Base-by-base conservation (phyloP, 2,329 filamentous ascomycete species). In the Colletotrichum truncatum region DNA sequence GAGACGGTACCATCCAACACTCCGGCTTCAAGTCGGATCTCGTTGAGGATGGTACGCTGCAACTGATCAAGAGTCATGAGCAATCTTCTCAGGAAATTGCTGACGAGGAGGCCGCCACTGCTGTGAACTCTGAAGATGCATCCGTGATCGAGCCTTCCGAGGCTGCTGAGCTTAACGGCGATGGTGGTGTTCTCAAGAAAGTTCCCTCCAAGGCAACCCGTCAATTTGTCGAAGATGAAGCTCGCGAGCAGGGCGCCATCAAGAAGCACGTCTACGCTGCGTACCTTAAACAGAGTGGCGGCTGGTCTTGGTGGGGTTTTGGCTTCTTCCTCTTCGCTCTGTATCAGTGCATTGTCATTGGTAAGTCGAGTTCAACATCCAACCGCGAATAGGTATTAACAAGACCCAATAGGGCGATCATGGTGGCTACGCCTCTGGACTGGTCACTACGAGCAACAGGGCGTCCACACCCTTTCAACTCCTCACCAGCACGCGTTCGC, bases 191-290 rank as follows among this genome's bases (percentile, higher is more conserved):
- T 2, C 74, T 87, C 38, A 81, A 82, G 51, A 87, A 87, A 70
- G 74, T 84, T 0, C 72, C 81, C 2, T 84, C 84, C 4, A 86
- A 86, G 72, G 76, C 77, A 5, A 84, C 88, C 1, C 89, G 88
- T 68, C 91, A 93, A 74, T 95, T 94, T 69, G 87, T 92, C 25
- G 89, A 93, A 72, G 91, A 93, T 3, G 93, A 96, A 75, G 81
- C 80, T n/a, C 85, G 89, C 61, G 91, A 93, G 73, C 85, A 85
- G 56, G 93, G 93, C 1, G 85, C 89, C 5, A 88, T 95, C 30
- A 90, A 90, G 70, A 81, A 82, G 21, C 81, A 82, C 6, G 84
- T 94, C n/a, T 95, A 94, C 67, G 72, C 81, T 11, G 82, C 84
- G 0, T 96, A 94, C 71, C 76, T 94, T 12, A 82, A 81, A 9